Evolutionary conservation across 805 yeast genomes (phyloP).

Genomic region (Tetrapisispora fleetii): DNA sequence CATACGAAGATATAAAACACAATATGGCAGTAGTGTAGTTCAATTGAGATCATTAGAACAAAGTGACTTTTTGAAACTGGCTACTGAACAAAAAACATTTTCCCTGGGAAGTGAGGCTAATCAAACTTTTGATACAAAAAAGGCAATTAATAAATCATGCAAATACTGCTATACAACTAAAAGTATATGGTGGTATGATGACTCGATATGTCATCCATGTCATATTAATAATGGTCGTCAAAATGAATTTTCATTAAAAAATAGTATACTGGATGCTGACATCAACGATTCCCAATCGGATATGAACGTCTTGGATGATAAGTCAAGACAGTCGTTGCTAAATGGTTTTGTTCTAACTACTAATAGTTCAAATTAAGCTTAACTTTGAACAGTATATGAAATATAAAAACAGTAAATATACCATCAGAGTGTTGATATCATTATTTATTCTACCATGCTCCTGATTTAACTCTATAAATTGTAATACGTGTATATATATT

Average conservation of each 20-base stretch:
- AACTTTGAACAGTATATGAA: too few species aligned
- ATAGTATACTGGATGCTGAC: not conserved
- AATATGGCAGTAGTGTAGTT: not conserved
- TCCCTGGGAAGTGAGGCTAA: too few species aligned
- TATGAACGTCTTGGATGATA: not conserved
- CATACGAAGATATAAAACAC: not conserved
- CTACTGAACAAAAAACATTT: not conserved
- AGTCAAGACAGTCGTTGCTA: not conserved
- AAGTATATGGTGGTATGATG: slow-evolving; percentile 16
- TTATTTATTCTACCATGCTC: not conserved
- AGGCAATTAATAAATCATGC: slow-evolving; percentile 5
- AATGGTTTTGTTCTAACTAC: too few species aligned
- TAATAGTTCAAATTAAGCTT: too few species aligned
- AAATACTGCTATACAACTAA: slow-evolving; percentile 7
- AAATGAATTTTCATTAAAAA: not conserved
- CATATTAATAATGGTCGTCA: slow-evolving; percentile 3
- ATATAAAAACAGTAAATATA: too few species aligned
- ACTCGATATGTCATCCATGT: slow-evolving; percentile 14
- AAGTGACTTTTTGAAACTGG: not conserved
- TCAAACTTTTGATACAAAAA: not conserved
- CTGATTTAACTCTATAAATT: not conserved
- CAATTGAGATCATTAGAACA: not conserved
- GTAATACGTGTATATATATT: too few species aligned
- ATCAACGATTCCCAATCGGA: not conserved
- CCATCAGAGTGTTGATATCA: too few species aligned